Percentiles rank a stretch among this genome's conserved stretches.
phyloP scores from a whole-genome alignment of 768 basidiomycete species.

The Trametes sanguinea region DNA sequence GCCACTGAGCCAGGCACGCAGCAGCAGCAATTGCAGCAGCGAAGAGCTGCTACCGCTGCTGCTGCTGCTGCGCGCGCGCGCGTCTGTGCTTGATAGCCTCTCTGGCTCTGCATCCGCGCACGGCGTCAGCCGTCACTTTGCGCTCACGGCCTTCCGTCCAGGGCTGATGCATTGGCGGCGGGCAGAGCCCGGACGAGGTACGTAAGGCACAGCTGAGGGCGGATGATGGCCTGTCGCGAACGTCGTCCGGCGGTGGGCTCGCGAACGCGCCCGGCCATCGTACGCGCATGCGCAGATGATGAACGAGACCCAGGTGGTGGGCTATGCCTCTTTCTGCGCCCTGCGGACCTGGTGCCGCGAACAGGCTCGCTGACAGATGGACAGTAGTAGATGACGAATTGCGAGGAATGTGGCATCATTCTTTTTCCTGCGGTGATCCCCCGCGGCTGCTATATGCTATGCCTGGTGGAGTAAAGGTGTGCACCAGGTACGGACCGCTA shows the following conservation, averaged over 20 bases:
- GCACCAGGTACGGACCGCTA: background rate
- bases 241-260: slow-evolving; percentile 7
- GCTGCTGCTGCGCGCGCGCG: background rate
- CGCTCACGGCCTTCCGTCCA: background rate
- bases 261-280: background rate
- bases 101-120: background rate
- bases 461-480: too few species aligned
- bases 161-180: background rate
- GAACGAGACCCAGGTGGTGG: background rate
- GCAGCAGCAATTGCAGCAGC: background rate
- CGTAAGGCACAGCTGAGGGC: slow-evolving; percentile 16
- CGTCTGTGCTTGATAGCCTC: background rate
- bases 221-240: slow-evolving; percentile 6
- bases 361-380: background rate
- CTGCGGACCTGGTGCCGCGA: background rate
- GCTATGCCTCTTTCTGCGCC: slow-evolving; percentile 9
- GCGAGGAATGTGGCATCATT: background rate
- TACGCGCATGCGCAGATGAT: slow-evolving; percentile 1
- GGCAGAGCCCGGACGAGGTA: slow-evolving; percentile 4
- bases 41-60: background rate
- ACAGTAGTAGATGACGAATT: background rate
- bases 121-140: background rate
- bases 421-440: background rate
- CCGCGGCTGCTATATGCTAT: too few species aligned
- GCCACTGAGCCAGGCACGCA: slow-evolving; percentile 4